phyloP scores from a whole-genome alignment of 2,329 filamentous ascomycete genomes.

The Ascocoryne sarcoides region DNA sequence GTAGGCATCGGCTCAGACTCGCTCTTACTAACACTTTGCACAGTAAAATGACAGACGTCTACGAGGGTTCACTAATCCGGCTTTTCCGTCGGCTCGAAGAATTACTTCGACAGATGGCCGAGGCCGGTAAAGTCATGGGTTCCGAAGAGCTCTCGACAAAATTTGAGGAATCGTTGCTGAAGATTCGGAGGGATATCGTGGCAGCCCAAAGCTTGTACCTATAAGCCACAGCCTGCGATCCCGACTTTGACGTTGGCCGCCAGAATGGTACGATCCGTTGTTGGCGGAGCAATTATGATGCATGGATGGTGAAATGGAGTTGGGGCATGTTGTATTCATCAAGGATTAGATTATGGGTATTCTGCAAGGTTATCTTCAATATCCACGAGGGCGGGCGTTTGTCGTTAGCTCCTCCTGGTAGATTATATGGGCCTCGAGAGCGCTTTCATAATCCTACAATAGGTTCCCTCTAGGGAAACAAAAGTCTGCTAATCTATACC shows the following conservation, averaged over 20 bases:
- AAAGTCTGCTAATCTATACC: too few relatives aligned
- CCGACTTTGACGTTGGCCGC: neutral
- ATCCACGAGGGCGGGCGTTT: too few relatives aligned
- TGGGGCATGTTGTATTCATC: too few relatives aligned
- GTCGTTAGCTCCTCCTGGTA: too few relatives aligned
- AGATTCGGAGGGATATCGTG: conserved; percentile 89
- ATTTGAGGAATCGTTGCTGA: conserved; percentile 77
- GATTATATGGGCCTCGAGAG: too few relatives aligned
- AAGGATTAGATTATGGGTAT: too few relatives aligned
- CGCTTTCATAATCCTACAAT: too few relatives aligned
- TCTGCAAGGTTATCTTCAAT: too few relatives aligned
- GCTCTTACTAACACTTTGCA: conserved; percentile 11
- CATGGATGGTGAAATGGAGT: conserved; percentile 1
- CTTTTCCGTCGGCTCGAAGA: conserved; percentile 94
- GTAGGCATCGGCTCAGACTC: too few relatives aligned
- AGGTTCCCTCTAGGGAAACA: too few relatives aligned
- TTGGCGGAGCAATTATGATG: too few relatives aligned
- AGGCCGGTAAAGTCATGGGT: conserved; percentile 96
- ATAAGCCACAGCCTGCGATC: conserved; percentile 35
- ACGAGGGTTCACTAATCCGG: conserved; percentile 92
- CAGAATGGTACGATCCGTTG: too few relatives aligned
- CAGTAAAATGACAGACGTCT: conserved; percentile 98
- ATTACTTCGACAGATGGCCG: conserved; percentile 85
- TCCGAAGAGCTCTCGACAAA: conserved; percentile 88
- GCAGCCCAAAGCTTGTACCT: conserved; percentile 90